Evolutionary conservation across 306 rosid species (phyloP), one percentile per base, ranked within the genome.

Genomic region (Acmispon strigosus): DNA sequence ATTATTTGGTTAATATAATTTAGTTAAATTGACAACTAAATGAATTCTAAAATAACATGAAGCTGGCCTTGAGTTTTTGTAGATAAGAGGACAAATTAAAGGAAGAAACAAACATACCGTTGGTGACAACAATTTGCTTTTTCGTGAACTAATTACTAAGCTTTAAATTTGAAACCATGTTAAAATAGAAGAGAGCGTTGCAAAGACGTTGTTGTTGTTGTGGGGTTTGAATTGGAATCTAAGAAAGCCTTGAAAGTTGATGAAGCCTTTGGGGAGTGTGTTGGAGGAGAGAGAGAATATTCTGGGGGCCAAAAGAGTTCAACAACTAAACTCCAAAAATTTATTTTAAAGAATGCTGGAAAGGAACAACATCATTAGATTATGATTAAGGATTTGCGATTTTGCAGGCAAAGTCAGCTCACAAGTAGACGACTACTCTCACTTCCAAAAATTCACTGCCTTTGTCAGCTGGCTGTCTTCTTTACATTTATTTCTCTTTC

Each of bases 401-500:
- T 51, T 19, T 43, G 78, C 85, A 79, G 84, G 73, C 77, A 83
- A 90, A 84, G 92, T 88, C 92, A 90, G 96, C 96, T 74, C 92
- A 73, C 87, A 88, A 83, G 75, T 73, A 80, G 86, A 88, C 87
- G 87, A 81, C 80, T 71, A 75, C 90, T 78, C 96, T 53, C 39
- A 79, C 76, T 86, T 81, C 95, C 75, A 90, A 90, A 88, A 69
- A 90, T 90, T 90, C 95, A 85, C 89, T 86, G 89, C 82, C 81
- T 84, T 90, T 84, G 89, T 90, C 90, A 82, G 86, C 80, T 87
- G 69, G 50, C 84, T 83, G 87, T 83, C 87, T 61, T 81, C 32
- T 69, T 69, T 14, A 45, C 71, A 19, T 68, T 29, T n/a, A n/a
- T n/a, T 72, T 77, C 70, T 42, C 55, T 66, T 61, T 63, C 62